Percentiles rank a stretch among this genome's conserved stretches.
These are phyloP conservation scores for Sporisorium reilianum DNA, from an alignment of 1,284 basidiomycete genomes.

Conservation along the genomic window DNA sequence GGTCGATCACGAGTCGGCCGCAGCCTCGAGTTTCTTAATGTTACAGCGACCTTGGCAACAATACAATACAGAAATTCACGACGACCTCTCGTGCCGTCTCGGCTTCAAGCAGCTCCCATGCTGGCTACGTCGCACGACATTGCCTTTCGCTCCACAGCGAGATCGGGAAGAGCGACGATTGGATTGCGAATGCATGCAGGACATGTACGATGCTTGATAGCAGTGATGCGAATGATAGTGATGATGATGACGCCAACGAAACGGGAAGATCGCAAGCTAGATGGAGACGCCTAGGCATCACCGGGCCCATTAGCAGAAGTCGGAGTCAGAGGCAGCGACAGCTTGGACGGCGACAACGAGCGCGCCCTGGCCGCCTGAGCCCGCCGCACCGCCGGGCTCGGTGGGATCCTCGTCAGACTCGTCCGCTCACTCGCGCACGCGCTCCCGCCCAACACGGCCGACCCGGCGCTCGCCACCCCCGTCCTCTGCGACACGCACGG, in stretches of 20 bases:
- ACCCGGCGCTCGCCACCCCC: conserved; percentile 6
- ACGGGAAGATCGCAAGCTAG: too few species aligned
- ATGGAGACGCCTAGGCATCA: conserved; percentile 1
- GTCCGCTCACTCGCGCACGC: neutral
- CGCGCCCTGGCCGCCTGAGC: conserved; percentile 44
- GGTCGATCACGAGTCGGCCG: conserved; percentile 8
- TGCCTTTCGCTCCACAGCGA: too few species aligned
- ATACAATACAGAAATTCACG: neutral
- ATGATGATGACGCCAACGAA: neutral
- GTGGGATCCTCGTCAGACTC: conserved; percentile 26
- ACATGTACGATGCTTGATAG: neutral
- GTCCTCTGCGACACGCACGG: conserved; percentile 2
- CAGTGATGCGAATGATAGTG: neutral
- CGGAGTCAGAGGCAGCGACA: neutral
- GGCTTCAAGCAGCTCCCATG: too few species aligned
- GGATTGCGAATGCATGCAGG: neutral
- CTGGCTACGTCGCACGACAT: too few species aligned
- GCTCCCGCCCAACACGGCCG: conserved; percentile 4
- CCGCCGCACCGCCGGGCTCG: conserved; percentile 42
- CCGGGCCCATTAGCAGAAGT: neutral
- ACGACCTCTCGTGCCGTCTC: too few species aligned
- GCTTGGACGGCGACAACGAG: conserved; percentile 23
- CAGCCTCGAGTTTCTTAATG: neutral
- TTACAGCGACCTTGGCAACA: neutral
- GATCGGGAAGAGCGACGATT: neutral